These are phyloP conservation scores for Pseudopyrenochaeta lycopersici DNA, from an alignment of 2,329 filamentous ascomycete genomes.

Conservation along the genomic window DNA sequence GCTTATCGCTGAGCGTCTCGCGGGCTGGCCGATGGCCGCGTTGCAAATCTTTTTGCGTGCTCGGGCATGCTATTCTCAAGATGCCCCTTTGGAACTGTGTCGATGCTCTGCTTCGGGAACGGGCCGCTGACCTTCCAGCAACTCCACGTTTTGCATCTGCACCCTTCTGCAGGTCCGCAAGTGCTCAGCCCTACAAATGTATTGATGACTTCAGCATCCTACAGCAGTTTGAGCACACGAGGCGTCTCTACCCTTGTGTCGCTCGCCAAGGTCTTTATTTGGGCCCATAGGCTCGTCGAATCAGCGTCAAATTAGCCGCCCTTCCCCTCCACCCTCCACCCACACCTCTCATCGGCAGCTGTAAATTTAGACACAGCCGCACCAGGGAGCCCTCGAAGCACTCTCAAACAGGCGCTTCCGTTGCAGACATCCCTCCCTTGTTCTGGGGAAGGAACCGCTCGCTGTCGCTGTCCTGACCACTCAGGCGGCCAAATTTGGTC, in stretches of 20 bases:
- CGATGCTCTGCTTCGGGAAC: constrained; percentile 16
- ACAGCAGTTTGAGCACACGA: constrained; percentile 17
- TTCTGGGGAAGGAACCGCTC: constrained; percentile 34
- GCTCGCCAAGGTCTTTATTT: constrained; percentile 37
- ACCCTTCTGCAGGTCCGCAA: constrained; percentile 30
- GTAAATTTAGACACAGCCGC: constrained; percentile 50
- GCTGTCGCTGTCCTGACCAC: constrained; percentile 34
- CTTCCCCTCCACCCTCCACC: constrained; percentile 31
- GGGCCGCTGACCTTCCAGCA: constrained; percentile 25
- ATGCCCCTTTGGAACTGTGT: background rate
- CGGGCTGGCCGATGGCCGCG: constrained; percentile 9
- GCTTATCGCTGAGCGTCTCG: constrained; percentile 25
- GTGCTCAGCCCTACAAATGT: constrained; percentile 41
- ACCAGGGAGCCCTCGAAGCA: constrained; percentile 32
- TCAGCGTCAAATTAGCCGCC: constrained; percentile 41
- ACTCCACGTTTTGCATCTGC: constrained; percentile 10
- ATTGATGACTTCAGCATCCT: constrained; percentile 36
- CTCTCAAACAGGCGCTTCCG: constrained; percentile 50
- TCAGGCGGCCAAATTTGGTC: constrained; percentile 39
- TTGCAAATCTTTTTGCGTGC: constrained; percentile 4
- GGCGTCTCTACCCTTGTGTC: constrained; percentile 23
- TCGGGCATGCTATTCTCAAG: constrained; percentile 9
- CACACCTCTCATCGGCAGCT: constrained; percentile 30
- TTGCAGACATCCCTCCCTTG: constrained; percentile 33
- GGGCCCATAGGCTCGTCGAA: constrained; percentile 34